Percentiles rank a stretch among this genome's conserved stretches.
These are phyloP conservation scores for Scenedesmus sp. DNA, from an alignment of 163 green algal genomes.

Conservation along the genomic window DNA sequence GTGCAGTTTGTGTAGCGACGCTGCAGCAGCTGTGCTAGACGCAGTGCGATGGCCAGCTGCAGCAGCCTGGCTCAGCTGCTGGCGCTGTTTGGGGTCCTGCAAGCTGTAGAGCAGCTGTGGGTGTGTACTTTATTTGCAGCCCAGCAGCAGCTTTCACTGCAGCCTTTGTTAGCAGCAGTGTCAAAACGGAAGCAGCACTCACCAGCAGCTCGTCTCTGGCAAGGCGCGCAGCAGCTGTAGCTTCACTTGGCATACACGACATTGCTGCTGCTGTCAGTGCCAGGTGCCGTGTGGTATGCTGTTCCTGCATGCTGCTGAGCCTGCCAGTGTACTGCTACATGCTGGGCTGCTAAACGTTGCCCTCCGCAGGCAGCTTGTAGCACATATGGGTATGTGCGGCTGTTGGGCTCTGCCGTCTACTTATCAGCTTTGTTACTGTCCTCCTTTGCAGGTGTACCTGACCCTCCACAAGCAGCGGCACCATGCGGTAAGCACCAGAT, in stretches of 20 bases:
- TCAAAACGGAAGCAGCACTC: neutral
- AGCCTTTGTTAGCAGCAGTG: neutral
- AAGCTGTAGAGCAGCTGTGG: neutral
- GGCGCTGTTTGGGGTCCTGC: neutral
- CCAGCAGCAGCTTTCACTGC: too few relatives aligned
- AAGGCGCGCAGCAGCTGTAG: neutral
- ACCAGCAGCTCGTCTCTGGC: neutral
- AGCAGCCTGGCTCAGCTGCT: neutral
- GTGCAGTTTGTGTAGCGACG: neutral
- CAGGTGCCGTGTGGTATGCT: too few relatives aligned
- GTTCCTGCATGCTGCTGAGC: too few relatives aligned
- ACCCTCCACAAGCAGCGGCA: slow-evolving; percentile 92
- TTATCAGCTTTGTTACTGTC: neutral
- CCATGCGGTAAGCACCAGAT: slow-evolving; percentile 78
- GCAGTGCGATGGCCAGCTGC: neutral
- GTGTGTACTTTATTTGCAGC: too few relatives aligned
- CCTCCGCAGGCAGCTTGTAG: too few relatives aligned
- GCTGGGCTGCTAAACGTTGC: too few relatives aligned
- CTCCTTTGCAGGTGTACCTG: slow-evolving; percentile 77
- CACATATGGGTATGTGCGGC: neutral
- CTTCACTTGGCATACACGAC: neutral
- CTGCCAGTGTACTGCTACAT: too few relatives aligned
- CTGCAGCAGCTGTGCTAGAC: neutral
- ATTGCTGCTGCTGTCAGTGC: neutral
- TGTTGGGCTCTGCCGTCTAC: neutral